Conservation (phyloP, 495 filamentous ascomycete genomes). For the Aspergillus asperescens region DNA sequence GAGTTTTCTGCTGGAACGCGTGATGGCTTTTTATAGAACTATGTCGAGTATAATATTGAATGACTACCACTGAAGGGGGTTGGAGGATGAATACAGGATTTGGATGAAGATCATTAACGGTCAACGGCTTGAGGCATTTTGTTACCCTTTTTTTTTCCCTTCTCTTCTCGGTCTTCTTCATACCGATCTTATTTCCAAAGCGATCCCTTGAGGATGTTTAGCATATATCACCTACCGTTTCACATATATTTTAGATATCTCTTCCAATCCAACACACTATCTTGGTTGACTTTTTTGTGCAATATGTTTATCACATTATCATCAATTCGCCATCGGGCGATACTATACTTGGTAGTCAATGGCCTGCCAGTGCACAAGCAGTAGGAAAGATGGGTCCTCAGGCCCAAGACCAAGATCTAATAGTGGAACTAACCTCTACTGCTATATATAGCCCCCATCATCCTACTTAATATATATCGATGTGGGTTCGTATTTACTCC, state of each 20-base stretch:
- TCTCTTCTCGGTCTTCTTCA: conserved; percentile 11
- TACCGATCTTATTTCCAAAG: conserved; percentile 10
- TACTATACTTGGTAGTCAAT: too few relatives aligned
- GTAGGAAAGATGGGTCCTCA: too few relatives aligned
- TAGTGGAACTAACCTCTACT: too few relatives aligned
- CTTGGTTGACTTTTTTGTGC: background rate
- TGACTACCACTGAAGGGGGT: conserved; percentile 11
- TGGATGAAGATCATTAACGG: conserved; percentile 17
- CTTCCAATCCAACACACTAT: background rate
- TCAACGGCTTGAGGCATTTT: conserved; percentile 19
- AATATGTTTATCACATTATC: too few relatives aligned
- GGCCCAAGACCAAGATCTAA: too few relatives aligned
- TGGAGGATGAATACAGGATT: conserved; percentile 4
- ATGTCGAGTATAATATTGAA: conserved; percentile 21
- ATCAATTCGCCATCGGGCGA: too few relatives aligned
- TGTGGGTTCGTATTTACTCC: too few relatives aligned
- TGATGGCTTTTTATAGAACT: conserved; percentile 17
- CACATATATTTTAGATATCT: background rate
- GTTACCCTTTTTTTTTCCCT: conserved; percentile 7
- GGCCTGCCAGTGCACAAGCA: too few relatives aligned
- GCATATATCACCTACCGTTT: conserved; percentile 14
- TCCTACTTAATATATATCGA: too few relatives aligned
- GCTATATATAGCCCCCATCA: too few relatives aligned
- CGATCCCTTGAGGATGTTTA: conserved; percentile 20
- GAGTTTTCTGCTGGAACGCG: background rate